Evolutionary conservation across 1,139 yeast species (phyloP).

Genomic region (Yamadazyma aaseri): DNA sequence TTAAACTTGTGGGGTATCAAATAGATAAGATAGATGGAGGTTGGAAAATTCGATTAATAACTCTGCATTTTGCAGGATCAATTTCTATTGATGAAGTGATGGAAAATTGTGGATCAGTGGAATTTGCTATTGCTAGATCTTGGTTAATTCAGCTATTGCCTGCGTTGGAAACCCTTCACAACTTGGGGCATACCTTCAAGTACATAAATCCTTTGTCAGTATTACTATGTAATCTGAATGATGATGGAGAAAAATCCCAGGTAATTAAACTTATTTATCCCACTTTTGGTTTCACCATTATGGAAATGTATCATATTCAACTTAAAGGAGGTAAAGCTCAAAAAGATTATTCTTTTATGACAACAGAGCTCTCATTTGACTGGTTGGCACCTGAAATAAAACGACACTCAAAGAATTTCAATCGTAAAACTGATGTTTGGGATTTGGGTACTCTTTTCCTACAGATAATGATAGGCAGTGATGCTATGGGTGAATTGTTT

Average conservation of each 20-base stretch:
- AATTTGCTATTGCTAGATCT: slow-evolving; percentile 72
- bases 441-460: slow-evolving; percentile 79
- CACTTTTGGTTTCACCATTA: slow-evolving; percentile 65
- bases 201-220: slow-evolving; percentile 64
- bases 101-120: slow-evolving; percentile 65
- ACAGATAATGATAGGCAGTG: slow-evolving; percentile 63
- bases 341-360: slow-evolving; percentile 13
- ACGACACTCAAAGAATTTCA: slow-evolving; percentile 43
- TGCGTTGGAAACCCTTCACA: slow-evolving; percentile 79
- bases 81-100: slow-evolving; percentile 66
- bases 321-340: slow-evolving; percentile 21
- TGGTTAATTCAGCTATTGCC: slow-evolving; percentile 90
- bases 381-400: slow-evolving; percentile 84
- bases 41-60: slow-evolving; percentile 69
- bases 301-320: slow-evolving; percentile 57
- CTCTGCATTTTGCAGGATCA: slow-evolving; percentile 56
- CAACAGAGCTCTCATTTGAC: slow-evolving; percentile 22
- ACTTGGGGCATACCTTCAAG: slow-evolving; percentile 75
- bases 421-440: slow-evolving; percentile 90
- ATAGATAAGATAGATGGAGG: slow-evolving; percentile 47
- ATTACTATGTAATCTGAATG: slow-evolving; percentile 22
- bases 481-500: slow-evolving; percentile 45
- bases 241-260: slow-evolving; percentile 16
- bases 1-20: slow-evolving; percentile 67
- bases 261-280: slow-evolving; percentile 66